phyloP scores from a whole-genome alignment of 2,329 filamentous ascomycete species.

The Colletotrichum spinosum region DNA sequence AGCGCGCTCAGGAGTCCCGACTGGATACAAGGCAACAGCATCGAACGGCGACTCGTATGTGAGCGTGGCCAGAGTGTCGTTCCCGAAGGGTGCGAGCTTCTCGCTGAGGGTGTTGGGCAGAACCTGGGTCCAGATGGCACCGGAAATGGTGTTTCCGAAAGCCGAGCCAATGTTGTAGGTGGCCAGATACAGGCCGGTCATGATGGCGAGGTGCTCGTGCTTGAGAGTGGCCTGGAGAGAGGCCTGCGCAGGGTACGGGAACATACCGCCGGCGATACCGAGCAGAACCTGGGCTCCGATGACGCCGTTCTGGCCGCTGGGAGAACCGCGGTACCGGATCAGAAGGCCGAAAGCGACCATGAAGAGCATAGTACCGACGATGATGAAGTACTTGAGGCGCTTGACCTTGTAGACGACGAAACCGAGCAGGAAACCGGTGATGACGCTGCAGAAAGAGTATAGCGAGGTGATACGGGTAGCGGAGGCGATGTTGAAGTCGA shows the following conservation, averaged over 20 bases:
- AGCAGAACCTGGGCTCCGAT: constrained; percentile 73
- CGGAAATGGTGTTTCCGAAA: constrained; percentile 69
- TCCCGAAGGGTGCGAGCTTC: constrained; percentile 44
- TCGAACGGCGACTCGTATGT: constrained; percentile 52
- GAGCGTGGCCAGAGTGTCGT: constrained; percentile 50
- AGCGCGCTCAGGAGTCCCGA: constrained; percentile 56
- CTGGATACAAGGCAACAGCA: constrained; percentile 48
- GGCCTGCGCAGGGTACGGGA: constrained; percentile 62
- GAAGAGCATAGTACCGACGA: constrained; percentile 70
- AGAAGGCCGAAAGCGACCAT: constrained; percentile 74
- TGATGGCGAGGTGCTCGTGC: constrained; percentile 69
- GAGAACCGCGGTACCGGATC: constrained; percentile 70
- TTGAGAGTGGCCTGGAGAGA: constrained; percentile 55
- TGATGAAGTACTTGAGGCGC: constrained; percentile 72
- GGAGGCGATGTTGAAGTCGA: constrained; percentile 66
- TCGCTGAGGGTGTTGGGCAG: constrained; percentile 58
- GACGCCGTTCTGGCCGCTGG: constrained; percentile 63
- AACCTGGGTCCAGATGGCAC: constrained; percentile 71
- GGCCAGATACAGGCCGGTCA: constrained; percentile 72
- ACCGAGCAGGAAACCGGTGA: constrained; percentile 68
- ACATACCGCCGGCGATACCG: constrained; percentile 73
- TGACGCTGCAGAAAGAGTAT: constrained; percentile 68
- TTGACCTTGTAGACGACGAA: constrained; percentile 67
- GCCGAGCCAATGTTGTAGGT: constrained; percentile 73
- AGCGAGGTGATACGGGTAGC: constrained; percentile 71